Conservation (phyloP, 2,329 filamentous ascomycete species). For the Claviceps africana region DNA sequence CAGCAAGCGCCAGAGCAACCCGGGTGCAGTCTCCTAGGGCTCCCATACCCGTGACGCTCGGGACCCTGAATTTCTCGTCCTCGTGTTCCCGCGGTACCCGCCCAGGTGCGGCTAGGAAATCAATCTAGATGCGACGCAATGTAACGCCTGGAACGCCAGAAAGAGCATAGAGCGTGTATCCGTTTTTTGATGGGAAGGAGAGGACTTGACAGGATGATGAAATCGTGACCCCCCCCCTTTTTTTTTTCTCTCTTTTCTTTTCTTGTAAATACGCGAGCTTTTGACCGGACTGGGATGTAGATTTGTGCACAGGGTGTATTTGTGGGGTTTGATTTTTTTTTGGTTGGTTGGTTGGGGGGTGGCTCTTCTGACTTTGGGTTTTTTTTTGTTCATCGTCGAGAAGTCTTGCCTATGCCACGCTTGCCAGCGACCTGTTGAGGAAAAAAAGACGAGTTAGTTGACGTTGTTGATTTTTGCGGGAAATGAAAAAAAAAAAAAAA, state of each 20-base stretch:
- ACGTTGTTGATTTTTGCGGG: slow-evolving; percentile 7
- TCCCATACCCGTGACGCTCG: too few species aligned
- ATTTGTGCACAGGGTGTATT: neutral
- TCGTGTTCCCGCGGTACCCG: too few species aligned
- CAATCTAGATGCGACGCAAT: neutral
- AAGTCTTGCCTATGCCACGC: slow-evolving; percentile 82
- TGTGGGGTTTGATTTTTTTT: too few species aligned
- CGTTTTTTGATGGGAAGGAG: too few species aligned
- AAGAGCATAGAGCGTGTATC: too few species aligned
- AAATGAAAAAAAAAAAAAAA: slow-evolving; percentile 12
- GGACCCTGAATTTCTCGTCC: too few species aligned
- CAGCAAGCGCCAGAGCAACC: too few species aligned
- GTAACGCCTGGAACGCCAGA: neutral
- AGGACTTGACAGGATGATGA: too few species aligned
- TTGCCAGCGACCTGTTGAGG: slow-evolving; percentile 71
- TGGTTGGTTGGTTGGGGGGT: too few species aligned
- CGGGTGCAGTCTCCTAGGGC: too few species aligned
- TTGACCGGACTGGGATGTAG: neutral
- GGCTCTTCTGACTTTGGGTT: neutral
- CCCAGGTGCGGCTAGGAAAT: too few species aligned
- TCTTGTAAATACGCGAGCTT: neutral
- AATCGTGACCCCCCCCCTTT: neutral
- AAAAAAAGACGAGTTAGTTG: slow-evolving; percentile 13
- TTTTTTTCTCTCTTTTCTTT: neutral
- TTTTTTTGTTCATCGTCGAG: slow-evolving; percentile 42